Base-by-base conservation (phyloP, 2,329 filamentous ascomycete species). In the Colletotrichum eleusines region DNA sequence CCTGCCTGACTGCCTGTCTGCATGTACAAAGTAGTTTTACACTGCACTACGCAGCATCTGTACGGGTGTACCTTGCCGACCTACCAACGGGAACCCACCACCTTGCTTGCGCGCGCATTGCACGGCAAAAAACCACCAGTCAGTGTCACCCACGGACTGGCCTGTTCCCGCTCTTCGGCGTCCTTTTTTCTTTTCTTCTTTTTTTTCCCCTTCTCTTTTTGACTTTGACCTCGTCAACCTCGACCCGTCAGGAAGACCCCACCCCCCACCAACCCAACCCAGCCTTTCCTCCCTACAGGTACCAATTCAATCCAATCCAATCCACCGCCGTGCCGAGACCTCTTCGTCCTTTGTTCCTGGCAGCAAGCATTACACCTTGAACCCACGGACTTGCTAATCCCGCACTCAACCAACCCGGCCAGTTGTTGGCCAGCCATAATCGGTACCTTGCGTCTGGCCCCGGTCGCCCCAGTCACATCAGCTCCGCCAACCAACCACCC, bases 401-500 rank as follows among this genome's bases (percentile, higher is more conserved):
- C n/a, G n/a, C n/a, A n/a, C n/a, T n/a, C 60, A 63, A 35, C 31
- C 40, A 46, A 54, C 40, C 50, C 50, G 23, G 44, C 44, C 44
- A 46, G 44, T n/a, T 57, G 44, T n/a, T 57, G 40, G 66, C 66
- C 61, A 23, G 63, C 68, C 40, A 50, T 33, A 58, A 63, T 71
- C 68, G 64, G 68, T 71, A 71, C 68, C 68, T 71, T 71, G 53
- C 68, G 51, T 71, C 68, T 59, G 26, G 44, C 64, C 68, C 64
- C 53, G 68, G 23, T 58, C 35, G 63, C 57, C 68, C n/a, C 64
- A 40, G 63, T 62, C 67, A 51, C 63, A 40, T 48, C 59, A 35
- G 33, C 48, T 57, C 66, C 12, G 44, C 68, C 68, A 71, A 59
- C 67, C 67, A 61, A 63, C 67, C 67, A 55, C 63, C 57, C 16